Evolutionary conservation across 2,329 filamentous ascomycete species (phyloP).

Genomic region (Dactylellina sp.): DNA sequence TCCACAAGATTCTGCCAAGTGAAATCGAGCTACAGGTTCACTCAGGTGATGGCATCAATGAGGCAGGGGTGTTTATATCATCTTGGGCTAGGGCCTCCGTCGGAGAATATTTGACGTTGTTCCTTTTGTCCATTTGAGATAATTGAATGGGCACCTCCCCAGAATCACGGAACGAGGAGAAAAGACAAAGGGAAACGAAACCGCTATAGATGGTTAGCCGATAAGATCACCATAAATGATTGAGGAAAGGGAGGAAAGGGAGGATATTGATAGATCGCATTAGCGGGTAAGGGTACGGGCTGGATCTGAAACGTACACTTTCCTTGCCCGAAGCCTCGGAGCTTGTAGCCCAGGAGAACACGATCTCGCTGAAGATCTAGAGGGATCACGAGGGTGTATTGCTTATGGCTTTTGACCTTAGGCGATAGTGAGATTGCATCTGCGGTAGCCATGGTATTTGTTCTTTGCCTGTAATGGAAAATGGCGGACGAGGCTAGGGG

Average conservation of each 20-base stretch:
- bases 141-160: conserved; percentile 21
- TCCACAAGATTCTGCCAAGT: conserved; percentile 35
- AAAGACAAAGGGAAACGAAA: conserved; percentile 36
- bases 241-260: conserved; percentile 15
- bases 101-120: conserved; percentile 45
- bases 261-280: conserved; percentile 33
- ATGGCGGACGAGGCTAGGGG: conserved; percentile 26
- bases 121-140: conserved; percentile 46
- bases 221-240: conserved; percentile 48
- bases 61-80: conserved; percentile 34
- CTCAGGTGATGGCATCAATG: conserved; percentile 45
- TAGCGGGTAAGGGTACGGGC: conserved; percentile 12
- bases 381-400: conserved; percentile 60
- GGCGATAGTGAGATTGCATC: conserved; percentile 54
- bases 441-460: conserved; percentile 50
- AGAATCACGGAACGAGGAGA: conserved; percentile 55
- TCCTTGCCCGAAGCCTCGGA: conserved; percentile 59
- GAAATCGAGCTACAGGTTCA: conserved; percentile 31
- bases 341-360: conserved; percentile 60
- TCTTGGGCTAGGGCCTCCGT: conserved; percentile 35
- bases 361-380: conserved; percentile 55
- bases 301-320: conserved; percentile 59
- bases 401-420: conserved; percentile 57
- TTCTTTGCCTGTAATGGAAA: conserved; percentile 42
- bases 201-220: conserved; percentile 49